Evolutionary conservation across 148 eudicot species (phyloP), one percentile per base, ranked within the genome.

Genomic region (Cornus controversa): DNA sequence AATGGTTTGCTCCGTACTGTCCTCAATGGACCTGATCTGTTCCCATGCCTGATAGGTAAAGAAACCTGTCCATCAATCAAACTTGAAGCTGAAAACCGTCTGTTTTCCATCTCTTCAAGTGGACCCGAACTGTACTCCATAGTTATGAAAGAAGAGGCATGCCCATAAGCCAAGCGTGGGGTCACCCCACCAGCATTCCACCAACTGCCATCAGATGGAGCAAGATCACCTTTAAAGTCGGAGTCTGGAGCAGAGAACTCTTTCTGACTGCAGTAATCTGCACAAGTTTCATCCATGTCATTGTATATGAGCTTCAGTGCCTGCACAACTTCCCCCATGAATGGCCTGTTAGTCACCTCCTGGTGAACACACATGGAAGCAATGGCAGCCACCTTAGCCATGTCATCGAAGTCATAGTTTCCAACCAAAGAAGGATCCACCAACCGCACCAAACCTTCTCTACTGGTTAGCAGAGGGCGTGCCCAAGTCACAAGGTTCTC

Each of bases 261-360:
- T 79, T 84, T 85, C 63, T 80, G 87, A 72, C 91, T 90, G 50
- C 74, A 86, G 22, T 82, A 88, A 80, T 93, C 93, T 27, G 73
- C 93, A 74, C 90, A 83, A 22, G 86, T 78, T 73, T 88, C 99
- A 23, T 90, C 93, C 8, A 66, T 73, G 72, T 96, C 95, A 0
- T 89, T 96, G 80, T 88, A 93, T 22, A 93, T 89, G 69, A 93
- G 93, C 81, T 96, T 96, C 42, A 93, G 83, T 2, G 99, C 99
- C 81, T 96, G 99, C 67, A 96, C 98, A 5, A 96, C 99, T 85
- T 96, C 99, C n/a, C 99, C 98, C 99, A 96, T 96, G 78, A 93
- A 96, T 27, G 99, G 98, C 71, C 99, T 83, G 66, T 91, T 89
- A 53, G 97, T 82, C 75, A 93, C 99, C 87, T 96, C 99, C 10